These are phyloP conservation scores for Myxozyma kluyveri DNA, from an alignment of 805 yeast species.

Conservation along the genomic window DNA sequence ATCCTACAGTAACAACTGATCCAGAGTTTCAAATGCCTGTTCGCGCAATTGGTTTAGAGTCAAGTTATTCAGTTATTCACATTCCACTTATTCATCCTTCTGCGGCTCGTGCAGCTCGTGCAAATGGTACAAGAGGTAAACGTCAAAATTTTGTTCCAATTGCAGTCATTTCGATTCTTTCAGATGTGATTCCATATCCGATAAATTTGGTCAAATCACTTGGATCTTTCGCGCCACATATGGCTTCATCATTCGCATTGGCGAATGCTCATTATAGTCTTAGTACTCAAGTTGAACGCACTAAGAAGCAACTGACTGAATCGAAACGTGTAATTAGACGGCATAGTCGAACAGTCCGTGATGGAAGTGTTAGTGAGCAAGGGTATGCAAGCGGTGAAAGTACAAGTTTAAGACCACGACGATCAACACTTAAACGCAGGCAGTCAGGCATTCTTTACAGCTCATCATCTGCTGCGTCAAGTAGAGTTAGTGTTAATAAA, in stretches of 20 bases:
- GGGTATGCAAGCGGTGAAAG: too few species aligned
- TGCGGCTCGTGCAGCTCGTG: slow-evolving; percentile 5
- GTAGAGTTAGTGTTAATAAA: too few species aligned
- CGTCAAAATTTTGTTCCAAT: slow-evolving; percentile 33
- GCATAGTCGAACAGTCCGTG: too few species aligned
- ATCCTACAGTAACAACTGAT: background rate
- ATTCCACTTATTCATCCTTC: slow-evolving; percentile 36
- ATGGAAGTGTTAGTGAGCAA: too few species aligned
- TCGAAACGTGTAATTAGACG: too few species aligned
- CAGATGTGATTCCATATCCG: slow-evolving; percentile 38
- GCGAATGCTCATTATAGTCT: slow-evolving; percentile 34
- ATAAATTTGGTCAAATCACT: slow-evolving; percentile 29
- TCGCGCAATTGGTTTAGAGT: slow-evolving; percentile 37
- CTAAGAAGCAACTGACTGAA: background rate
- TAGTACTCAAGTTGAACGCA: slow-evolving; percentile 29
- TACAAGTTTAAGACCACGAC: too few species aligned
- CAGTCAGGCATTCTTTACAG: too few species aligned
- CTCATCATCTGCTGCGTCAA: too few species aligned
- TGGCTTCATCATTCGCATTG: slow-evolving; percentile 34
- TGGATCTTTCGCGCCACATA: slow-evolving; percentile 35
- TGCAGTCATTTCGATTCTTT: slow-evolving; percentile 36
- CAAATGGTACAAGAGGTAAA: background rate
- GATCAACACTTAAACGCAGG: too few species aligned
- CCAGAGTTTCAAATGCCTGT: slow-evolving; percentile 26
- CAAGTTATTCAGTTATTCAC: slow-evolving; percentile 36